Percentiles rank a stretch among this genome's conserved stretches.
Evolutionary conservation across 169 alveolate species (phyloP).

Genomic region (Perkinsus chesapeaki): DNA sequence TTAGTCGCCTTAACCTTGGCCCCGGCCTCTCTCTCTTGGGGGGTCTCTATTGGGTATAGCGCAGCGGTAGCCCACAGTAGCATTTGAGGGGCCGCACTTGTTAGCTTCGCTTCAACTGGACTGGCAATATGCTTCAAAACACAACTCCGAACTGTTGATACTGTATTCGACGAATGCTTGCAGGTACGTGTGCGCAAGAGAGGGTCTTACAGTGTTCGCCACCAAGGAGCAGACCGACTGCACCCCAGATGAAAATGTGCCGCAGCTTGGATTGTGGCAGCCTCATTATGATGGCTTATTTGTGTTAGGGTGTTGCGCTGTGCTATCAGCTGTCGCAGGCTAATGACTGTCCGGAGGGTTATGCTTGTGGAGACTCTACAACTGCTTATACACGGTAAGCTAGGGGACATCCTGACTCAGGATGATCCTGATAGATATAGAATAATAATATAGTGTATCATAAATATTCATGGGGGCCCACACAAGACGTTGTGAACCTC

Average conservation of each 20-base stretch:
- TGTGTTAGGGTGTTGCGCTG: constrained; percentile 9
- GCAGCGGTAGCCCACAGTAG: too few species aligned
- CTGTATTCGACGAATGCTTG: not conserved
- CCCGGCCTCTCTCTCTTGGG: too few species aligned
- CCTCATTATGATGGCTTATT: not conserved
- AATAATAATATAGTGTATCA: too few species aligned
- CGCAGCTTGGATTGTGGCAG: not conserved
- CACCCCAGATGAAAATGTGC: not conserved
- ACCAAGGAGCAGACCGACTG: constrained; percentile 5
- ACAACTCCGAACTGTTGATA: not conserved
- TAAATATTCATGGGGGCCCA: too few species aligned
- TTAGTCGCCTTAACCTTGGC: too few species aligned
- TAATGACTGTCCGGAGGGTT: constrained; percentile 14
- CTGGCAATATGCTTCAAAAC: not conserved
- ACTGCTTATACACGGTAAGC: constrained; percentile 5
- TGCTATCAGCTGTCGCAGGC: constrained; percentile 13
- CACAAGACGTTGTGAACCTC: too few species aligned
- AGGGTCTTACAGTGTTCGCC: constrained; percentile 10
- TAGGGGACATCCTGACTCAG: too few species aligned
- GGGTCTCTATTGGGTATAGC: too few species aligned
- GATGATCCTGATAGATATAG: too few species aligned
- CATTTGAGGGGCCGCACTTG: too few species aligned
- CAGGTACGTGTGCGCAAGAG: constrained; percentile 12
- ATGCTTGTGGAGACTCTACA: constrained; percentile 8
- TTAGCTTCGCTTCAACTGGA: too few species aligned